These are phyloP conservation scores for Jackrogersella minutella DNA, from an alignment of 495 filamentous ascomycete genomes.

Conservation along the genomic window DNA sequence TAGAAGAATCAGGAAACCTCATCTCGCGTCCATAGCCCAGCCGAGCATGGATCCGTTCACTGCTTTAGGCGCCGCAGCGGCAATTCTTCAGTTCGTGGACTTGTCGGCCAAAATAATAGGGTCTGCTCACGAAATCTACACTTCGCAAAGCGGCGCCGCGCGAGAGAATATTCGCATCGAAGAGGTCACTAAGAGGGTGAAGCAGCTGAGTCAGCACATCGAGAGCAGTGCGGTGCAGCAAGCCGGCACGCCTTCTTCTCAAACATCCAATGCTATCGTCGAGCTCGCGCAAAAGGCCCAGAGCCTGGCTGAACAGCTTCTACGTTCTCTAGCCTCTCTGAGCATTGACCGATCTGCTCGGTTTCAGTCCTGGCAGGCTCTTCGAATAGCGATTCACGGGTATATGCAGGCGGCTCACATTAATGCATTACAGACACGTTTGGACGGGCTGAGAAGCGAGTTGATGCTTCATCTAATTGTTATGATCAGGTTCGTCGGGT, in stretches of 20 bases:
- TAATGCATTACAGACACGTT: background rate
- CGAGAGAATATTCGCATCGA: background rate
- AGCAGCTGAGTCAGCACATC: background rate
- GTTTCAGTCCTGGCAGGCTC: slow-evolving; percentile 3
- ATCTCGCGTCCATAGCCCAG: background rate
- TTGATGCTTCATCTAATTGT: slow-evolving; percentile 12
- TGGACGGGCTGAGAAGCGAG: slow-evolving; percentile 1
- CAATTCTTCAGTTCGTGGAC: background rate
- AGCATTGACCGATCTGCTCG: background rate
- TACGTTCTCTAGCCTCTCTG: background rate
- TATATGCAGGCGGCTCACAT: background rate
- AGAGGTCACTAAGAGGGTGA: background rate
- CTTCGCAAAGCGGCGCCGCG: background rate
- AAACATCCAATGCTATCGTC: background rate
- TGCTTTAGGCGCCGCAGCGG: background rate
- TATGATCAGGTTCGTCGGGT: background rate
- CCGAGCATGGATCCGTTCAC: background rate
- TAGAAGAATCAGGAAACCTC: background rate
- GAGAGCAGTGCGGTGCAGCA: background rate
- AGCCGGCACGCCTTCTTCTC: too few species aligned
- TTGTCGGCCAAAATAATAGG: background rate
- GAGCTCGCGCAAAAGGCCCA: slow-evolving; percentile 1
- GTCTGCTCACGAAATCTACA: background rate
- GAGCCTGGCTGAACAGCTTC: background rate
- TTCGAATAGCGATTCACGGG: background rate